Evolutionary conservation across 371 early-diverging fungal species (phyloP).

Genomic region (Actinomortierella wolfii): DNA sequence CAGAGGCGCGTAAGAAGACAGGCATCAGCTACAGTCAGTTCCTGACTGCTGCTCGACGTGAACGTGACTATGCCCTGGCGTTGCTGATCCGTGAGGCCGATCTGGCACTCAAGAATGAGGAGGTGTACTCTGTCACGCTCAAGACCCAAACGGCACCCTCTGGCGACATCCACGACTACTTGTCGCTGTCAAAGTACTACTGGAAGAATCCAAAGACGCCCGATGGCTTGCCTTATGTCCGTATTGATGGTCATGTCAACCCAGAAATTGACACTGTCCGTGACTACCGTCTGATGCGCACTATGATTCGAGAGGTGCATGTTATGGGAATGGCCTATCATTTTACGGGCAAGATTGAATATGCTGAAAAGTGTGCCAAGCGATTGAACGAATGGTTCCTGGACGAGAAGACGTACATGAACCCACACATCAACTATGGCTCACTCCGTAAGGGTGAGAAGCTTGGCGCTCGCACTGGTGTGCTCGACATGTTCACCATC

Average conservation of each 20-base stretch:
- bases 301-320: slow-evolving; percentile 53
- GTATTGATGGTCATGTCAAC: slow-evolving; percentile 54
- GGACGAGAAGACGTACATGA: slow-evolving; percentile 57
- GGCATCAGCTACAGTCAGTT: slow-evolving; percentile 28
- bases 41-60: slow-evolving; percentile 26
- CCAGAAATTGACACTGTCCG: slow-evolving; percentile 53
- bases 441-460: slow-evolving; percentile 50
- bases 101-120: slow-evolving; percentile 33
- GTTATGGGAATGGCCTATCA: slow-evolving; percentile 56
- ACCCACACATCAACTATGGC: slow-evolving; percentile 58
- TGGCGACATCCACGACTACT: slow-evolving; percentile 57
- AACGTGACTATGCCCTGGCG: slow-evolving; percentile 32
- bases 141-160: slow-evolving; percentile 52
- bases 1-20: slow-evolving; percentile 16
- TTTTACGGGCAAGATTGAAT: slow-evolving; percentile 53
- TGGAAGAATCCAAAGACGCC: slow-evolving; percentile 51
- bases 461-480: slow-evolving; percentile 50
- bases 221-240: slow-evolving; percentile 53
- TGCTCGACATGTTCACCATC: slow-evolving; percentile 53
- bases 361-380: slow-evolving; percentile 47
- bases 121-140: slow-evolving; percentile 53
- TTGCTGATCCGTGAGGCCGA: slow-evolving; percentile 32
- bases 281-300: slow-evolving; percentile 49
- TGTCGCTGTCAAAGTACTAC: slow-evolving; percentile 57
- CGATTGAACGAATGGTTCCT: slow-evolving; percentile 57